Percentiles rank a stretch among this genome's conserved stretches.
These are phyloP conservation scores for Trichoderma polysporum DNA, from an alignment of 2,329 filamentous ascomycete genomes.

Conservation along the genomic window DNA sequence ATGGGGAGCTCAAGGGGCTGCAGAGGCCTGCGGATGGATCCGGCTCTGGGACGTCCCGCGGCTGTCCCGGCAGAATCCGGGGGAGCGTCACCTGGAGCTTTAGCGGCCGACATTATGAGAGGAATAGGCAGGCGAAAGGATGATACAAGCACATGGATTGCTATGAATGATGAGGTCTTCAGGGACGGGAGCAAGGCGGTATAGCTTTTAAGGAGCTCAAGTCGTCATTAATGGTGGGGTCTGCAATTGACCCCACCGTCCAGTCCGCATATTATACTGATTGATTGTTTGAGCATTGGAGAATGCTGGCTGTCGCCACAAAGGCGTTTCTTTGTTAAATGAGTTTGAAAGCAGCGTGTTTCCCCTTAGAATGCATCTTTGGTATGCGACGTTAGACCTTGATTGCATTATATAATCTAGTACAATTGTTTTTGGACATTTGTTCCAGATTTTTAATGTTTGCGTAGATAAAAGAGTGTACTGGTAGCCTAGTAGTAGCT, in stretches of 20 bases:
- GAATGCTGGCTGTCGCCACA: neutral
- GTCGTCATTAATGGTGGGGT: constrained; percentile 20
- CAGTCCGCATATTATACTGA: neutral
- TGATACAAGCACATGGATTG: neutral
- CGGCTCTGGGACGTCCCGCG: constrained; percentile 31
- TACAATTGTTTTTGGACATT: neutral
- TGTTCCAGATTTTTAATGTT: neutral
- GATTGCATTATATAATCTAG: neutral
- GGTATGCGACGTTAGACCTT: neutral
- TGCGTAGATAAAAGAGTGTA: too few species aligned
- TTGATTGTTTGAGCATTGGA: neutral
- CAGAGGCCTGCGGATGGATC: constrained; percentile 49
- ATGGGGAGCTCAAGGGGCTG: constrained; percentile 77
- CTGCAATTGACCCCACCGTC: constrained; percentile 7
- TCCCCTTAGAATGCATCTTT: neutral
- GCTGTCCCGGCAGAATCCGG: constrained; percentile 47
- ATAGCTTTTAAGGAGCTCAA: constrained; percentile 15
- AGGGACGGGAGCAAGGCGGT: constrained; percentile 4
- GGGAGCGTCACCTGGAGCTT: constrained; percentile 40
- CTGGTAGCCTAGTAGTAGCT: too few species aligned
- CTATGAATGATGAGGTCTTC: neutral
- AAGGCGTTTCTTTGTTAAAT: neutral
- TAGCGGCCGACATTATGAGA: constrained; percentile 32
- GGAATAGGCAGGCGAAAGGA: neutral
- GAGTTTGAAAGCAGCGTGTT: neutral